These are phyloP conservation scores for Neopestalotiopsis clavispora DNA, from an alignment of 2,329 filamentous ascomycete genomes.

Conservation along the genomic window DNA sequence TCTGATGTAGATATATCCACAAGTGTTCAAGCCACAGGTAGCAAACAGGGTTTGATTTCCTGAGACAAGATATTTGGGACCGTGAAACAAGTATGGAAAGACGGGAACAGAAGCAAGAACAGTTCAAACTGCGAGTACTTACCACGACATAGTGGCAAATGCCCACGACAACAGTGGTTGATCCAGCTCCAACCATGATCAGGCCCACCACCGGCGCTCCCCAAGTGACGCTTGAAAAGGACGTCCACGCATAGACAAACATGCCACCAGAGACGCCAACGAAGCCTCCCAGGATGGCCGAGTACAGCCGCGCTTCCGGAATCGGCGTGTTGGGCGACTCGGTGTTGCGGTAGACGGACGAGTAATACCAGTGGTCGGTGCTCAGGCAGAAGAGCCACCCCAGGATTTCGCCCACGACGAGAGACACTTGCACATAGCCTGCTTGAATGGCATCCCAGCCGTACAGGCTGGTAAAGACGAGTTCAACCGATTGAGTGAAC, in stretches of 20 bases:
- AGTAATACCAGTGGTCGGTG: constrained; percentile 42
- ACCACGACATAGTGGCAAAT: constrained; percentile 51
- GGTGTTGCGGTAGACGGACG: constrained; percentile 41
- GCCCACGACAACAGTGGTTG: constrained; percentile 48
- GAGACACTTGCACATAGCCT: constrained; percentile 15
- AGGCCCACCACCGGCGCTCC: constrained; percentile 51
- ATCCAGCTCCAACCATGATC: constrained; percentile 52
- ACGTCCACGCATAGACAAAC: constrained; percentile 57
- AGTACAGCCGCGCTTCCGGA: constrained; percentile 14
- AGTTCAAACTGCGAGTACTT: no score
- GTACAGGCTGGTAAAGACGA: constrained; percentile 26
- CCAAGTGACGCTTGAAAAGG: constrained; percentile 48
- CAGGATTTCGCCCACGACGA: constrained; percentile 14
- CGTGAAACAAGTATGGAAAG: no score
- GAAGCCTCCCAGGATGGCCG: constrained; percentile 7
- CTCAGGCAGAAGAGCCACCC: constrained; percentile 23
- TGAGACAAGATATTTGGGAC: no score
- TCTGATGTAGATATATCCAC: no score
- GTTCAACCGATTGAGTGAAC: constrained; percentile 29
- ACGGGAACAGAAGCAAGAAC: no score
- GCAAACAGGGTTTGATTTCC: no score
- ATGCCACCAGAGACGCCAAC: constrained; percentile 43
- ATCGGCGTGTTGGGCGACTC: constrained; percentile 37
- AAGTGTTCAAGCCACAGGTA: no score
- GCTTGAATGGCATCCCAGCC: constrained; percentile 22